A percentile compares a stretch with the other conserved stretches of the same genome.
phyloP scores from a whole-genome alignment of 2,329 filamentous ascomycete species.

The Microascus cirrosus region DNA sequence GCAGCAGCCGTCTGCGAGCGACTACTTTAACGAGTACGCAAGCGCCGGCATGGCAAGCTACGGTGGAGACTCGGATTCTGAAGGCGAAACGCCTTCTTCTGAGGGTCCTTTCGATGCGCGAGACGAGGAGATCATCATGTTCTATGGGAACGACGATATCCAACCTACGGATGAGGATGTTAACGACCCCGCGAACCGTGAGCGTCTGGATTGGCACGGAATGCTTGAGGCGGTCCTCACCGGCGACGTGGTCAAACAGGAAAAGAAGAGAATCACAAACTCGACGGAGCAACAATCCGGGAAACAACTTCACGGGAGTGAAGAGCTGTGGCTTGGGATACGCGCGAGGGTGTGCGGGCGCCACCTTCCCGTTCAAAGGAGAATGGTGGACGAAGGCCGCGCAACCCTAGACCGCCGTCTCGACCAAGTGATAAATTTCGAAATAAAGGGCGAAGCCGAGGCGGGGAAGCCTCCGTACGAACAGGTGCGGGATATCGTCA shows the following conservation, averaged over 20 bases:
- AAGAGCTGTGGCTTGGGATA: conserved; percentile 77
- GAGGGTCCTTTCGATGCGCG: conserved; percentile 76
- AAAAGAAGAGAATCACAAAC: conserved; percentile 90
- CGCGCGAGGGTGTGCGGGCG: conserved; percentile 76
- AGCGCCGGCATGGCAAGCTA: conserved; percentile 51
- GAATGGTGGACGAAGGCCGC: conserved; percentile 79
- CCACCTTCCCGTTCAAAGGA: conserved; percentile 71
- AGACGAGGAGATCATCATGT: conserved; percentile 86
- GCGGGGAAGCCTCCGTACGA: conserved; percentile 78
- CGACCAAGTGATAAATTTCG: conserved; percentile 84
- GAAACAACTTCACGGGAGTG: conserved; percentile 56
- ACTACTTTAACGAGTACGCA: conserved; percentile 27
- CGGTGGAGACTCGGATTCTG: conserved; percentile 63
- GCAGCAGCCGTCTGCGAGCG: not conserved
- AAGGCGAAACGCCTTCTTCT: conserved; percentile 81
- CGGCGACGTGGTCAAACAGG: conserved; percentile 92
- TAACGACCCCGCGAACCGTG: conserved; percentile 75
- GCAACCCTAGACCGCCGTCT: conserved; percentile 61
- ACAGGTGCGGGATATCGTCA: conserved; percentile 82
- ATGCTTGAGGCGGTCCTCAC: conserved; percentile 95
- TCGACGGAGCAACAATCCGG: conserved; percentile 48
- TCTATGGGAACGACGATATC: conserved; percentile 81
- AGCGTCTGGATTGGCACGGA: conserved; percentile 92
- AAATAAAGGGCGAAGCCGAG: conserved; percentile 87
- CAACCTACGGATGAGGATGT: conserved; percentile 85